A percentile compares a stretch with the other conserved stretches of the same genome.
These are phyloP conservation scores for Pigoraptor vietnamica DNA, from an alignment of 78 protist species.

Conservation along the genomic window DNA sequence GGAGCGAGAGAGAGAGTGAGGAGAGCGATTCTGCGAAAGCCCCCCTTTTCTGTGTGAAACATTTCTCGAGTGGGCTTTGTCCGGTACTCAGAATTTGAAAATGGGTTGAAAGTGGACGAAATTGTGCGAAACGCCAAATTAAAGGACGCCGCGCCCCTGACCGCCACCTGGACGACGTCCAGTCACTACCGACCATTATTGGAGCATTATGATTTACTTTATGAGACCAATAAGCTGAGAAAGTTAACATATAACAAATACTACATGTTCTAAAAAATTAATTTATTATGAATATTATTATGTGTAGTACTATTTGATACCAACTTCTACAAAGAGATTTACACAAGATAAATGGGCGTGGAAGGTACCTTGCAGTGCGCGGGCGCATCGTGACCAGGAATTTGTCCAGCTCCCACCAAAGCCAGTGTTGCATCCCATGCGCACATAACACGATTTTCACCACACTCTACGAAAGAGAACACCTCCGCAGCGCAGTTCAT, in stretches of 20 bases:
- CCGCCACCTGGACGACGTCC: neutral
- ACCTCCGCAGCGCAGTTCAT: too few species aligned
- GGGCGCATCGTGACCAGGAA: neutral
- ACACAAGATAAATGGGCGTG: neutral
- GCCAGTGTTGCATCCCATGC: too few species aligned
- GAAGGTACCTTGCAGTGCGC: neutral
- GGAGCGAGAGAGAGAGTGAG: too few species aligned
- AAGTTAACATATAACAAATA: neutral
- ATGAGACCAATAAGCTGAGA: neutral
- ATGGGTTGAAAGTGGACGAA: neutral
- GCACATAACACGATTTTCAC: too few species aligned
- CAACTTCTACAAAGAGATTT: too few species aligned
- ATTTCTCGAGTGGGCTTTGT: neutral
- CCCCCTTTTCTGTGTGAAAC: neutral
- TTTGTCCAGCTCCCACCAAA: too few species aligned
- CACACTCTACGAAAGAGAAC: too few species aligned
- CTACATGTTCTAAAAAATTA: too few species aligned
- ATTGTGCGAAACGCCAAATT: neutral
- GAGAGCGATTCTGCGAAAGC: neutral
- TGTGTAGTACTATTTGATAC: too few species aligned
- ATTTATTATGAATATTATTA: too few species aligned
- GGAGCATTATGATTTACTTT: neutral
- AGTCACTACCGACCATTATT: neutral
- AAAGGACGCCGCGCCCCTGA: neutral
- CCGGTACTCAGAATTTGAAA: neutral